A percentile compares a stretch with the other conserved stretches of the same genome.
These are phyloP conservation scores for Phyllosticta citriasiana DNA, from an alignment of 2,329 filamentous ascomycete species.

Conservation along the genomic window DNA sequence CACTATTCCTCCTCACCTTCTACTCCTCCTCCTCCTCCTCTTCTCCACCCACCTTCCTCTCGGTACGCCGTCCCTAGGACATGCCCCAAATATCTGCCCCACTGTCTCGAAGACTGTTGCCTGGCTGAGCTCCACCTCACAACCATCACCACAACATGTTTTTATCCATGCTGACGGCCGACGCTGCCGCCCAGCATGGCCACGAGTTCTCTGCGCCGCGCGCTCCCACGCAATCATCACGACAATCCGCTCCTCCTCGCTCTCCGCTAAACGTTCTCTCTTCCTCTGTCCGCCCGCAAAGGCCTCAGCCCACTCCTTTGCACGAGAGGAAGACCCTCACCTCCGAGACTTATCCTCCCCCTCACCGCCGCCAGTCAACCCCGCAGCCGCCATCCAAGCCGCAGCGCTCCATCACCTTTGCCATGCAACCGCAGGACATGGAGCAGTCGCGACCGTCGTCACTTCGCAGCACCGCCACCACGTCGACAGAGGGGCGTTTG, in stretches of 20 bases:
- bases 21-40: not conserved
- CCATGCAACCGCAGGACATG: slow-evolving; percentile 5
- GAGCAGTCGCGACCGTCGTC: slow-evolving; percentile 11
- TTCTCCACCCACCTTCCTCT: not conserved
- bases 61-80: not conserved
- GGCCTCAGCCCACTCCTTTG: slow-evolving; percentile 12
- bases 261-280: slow-evolving; percentile 26
- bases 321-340: slow-evolving; percentile 4
- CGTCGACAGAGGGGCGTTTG: slow-evolving; percentile 24
- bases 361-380: not conserved
- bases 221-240: slow-evolving; percentile 12
- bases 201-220: slow-evolving; percentile 20
- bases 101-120: not conserved
- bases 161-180: slow-evolving; percentile 29
- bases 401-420: slow-evolving; percentile 11
- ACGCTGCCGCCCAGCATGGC: slow-evolving; percentile 25
- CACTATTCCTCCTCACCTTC: not conserved
- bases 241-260: slow-evolving; percentile 21
- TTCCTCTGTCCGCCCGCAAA: slow-evolving; percentile 20
- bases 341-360: slow-evolving; percentile 10
- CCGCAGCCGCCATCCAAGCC: not conserved
- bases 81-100: not conserved
- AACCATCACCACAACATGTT: slow-evolving; percentile 17
- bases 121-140: not conserved
- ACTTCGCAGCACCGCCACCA: slow-evolving; percentile 4